A percentile compares a stretch with the other conserved stretches of the same genome.
phyloP scores from a whole-genome alignment of 1,284 basidiomycete species.

The Malassezia nana region DNA sequence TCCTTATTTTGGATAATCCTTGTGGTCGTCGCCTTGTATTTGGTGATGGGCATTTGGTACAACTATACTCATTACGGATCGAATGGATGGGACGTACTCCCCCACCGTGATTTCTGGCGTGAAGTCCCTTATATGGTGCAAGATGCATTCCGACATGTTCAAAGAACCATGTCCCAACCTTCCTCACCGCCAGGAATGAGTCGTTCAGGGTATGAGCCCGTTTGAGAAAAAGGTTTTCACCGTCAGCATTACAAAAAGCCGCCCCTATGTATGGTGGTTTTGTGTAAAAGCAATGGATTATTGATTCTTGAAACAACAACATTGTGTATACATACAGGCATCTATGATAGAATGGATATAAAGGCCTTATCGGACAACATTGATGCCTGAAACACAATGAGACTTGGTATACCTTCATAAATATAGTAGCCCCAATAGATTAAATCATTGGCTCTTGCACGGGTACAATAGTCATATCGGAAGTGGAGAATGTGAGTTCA shows the following conservation, averaged over 20 bases:
- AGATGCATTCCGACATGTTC: slow-evolving; percentile 23
- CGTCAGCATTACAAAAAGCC: too few species aligned
- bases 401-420: too few species aligned
- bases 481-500: neutral
- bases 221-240: too few species aligned
- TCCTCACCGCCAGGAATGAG: neutral
- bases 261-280: too few species aligned
- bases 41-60: slow-evolving; percentile 31
- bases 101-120: slow-evolving; percentile 38
- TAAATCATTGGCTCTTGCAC: neutral
- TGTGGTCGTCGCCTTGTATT: slow-evolving; percentile 21
- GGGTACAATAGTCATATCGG: neutral
- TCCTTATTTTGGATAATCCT: slow-evolving; percentile 4
- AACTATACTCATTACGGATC: slow-evolving; percentile 41
- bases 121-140: slow-evolving; percentile 30
- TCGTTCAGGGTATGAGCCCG: slow-evolving; percentile 7
- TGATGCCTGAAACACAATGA: neutral
- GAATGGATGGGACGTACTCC: slow-evolving; percentile 36
- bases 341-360: too few species aligned
- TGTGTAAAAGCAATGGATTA: too few species aligned
- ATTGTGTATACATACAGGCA: too few species aligned
- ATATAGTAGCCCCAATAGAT: neutral
- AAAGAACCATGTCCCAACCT: neutral
- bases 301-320: too few species aligned
- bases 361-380: too few species aligned